A percentile compares a stretch with the other conserved stretches of the same genome.
Evolutionary conservation across 371 early-diverging fungal species (phyloP).

Genomic region (Mortierella sp.): DNA sequence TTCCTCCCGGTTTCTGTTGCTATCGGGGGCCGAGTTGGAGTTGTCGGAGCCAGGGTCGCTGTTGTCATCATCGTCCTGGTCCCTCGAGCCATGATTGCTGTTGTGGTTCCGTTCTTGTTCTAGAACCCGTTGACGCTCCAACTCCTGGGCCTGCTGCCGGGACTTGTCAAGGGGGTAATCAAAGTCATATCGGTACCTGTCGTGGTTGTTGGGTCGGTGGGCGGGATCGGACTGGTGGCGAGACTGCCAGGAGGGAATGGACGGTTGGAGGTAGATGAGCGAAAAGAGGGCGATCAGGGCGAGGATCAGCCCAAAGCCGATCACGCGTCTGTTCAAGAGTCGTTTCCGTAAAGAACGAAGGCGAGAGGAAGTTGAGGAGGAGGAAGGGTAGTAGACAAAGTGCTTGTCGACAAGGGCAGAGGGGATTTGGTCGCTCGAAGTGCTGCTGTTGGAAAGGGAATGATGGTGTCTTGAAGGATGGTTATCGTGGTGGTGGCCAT

Average conservation of each 20-base stretch:
- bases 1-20: neutral
- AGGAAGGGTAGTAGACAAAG: constrained; percentile 42
- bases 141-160: constrained; percentile 43
- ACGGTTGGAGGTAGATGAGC: constrained; percentile 41
- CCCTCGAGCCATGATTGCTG: constrained; percentile 17
- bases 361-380: constrained; percentile 27
- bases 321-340: constrained; percentile 25
- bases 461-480: constrained; percentile 33
- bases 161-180: constrained; percentile 49
- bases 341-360: constrained; percentile 39
- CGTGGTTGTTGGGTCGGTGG: constrained; percentile 39
- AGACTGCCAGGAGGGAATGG: constrained; percentile 29
- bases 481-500: constrained; percentile 9
- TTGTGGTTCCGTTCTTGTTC: constrained; percentile 13
- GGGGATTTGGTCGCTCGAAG: constrained; percentile 43
- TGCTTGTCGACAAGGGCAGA: constrained; percentile 57
- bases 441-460: constrained; percentile 46
- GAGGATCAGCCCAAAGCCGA: constrained; percentile 26
- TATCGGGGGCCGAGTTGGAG: constrained; percentile 4
- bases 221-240: constrained; percentile 17
- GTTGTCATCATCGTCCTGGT: neutral
- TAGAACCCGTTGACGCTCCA: constrained; percentile 38
- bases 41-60: neutral
- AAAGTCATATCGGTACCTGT: constrained; percentile 47
- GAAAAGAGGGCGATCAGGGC: constrained; percentile 42